Base-by-base conservation (phyloP, 1,284 basidiomycete species). In the Malassezia obtusa region DNA sequence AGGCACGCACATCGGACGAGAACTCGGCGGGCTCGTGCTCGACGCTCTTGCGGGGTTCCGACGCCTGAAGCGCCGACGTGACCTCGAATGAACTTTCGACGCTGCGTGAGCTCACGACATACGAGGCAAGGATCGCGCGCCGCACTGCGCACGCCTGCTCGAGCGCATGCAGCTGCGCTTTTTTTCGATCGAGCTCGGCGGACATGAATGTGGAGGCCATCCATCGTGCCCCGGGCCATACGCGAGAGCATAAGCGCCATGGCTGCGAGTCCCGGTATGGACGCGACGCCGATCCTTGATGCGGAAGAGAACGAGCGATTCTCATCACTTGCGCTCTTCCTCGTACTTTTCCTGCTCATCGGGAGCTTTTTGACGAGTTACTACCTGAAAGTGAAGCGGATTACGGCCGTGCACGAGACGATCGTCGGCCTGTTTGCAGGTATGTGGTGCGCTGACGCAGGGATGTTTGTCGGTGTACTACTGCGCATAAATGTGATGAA, bases 331-430 rank as follows among this genome's bases (percentile, higher is more conserved):
- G 71, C 71, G 8, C 60, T 73, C 38, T 68, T 66, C 45, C 64
- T 96, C 64, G 90, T 98, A 63, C 91, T 94, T 76, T 76, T 89
- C 56, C 82, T 98, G 32, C 84, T 99, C 59, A 88, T 96, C 59
- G 78, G 91, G 57, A 94, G 91, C 4, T 83, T 99, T 62, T 89
- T 85, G 81, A 92, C 89, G 14, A 91, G 88, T 21, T 99, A 99
- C 78, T 98, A 95, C 70, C 84, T 99, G 17, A 91, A 95, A 79
- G 86, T 96, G 71, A 90, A 91, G 76, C 81, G 86, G 45, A 98
- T 98, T 77, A 84, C 90, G 47, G 87, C 89, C 12, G 82, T 99
- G 15, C 91, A 99, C 71, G 94, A 99, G 77, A 98, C 94, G 0
- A 80, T 96, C 46, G 87, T 99, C 21, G 88, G 92, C 35, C 89